A percentile compares a stretch with the other conserved stretches of the same genome.
Conservation (phyloP, 176 grass and related monocot genomes). For the Juncus effusus region DNA sequence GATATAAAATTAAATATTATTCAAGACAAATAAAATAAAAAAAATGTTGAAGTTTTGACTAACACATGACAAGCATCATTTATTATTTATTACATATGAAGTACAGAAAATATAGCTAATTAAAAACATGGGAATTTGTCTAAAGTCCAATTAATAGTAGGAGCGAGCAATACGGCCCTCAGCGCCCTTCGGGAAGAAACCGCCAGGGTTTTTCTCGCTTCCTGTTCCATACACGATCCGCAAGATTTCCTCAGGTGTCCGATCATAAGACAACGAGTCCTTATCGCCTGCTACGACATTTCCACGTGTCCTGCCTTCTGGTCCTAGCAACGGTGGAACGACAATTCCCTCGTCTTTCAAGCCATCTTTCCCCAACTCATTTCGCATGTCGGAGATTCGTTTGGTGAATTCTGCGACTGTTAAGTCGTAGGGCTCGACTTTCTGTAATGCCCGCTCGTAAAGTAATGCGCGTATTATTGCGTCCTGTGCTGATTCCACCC, state of each 20-base stretch:
- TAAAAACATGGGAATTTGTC: no score
- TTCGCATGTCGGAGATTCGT: constrained; percentile 60
- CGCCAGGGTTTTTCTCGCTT: constrained; percentile 40
- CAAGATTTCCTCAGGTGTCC: constrained; percentile 70
- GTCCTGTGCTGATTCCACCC: constrained; percentile 84
- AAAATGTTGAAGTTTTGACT: no score
- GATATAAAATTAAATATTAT: no score
- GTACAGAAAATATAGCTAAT: no score
- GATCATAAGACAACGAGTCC: constrained; percentile 57
- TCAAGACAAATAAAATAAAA: no score
- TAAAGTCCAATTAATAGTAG: background rate
- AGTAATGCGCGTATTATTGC: constrained; percentile 70
- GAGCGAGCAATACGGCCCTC: constrained; percentile 52
- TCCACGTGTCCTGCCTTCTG: constrained; percentile 48
- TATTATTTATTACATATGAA: no score
- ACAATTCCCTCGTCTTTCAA: constrained; percentile 78
- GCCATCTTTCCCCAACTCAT: constrained; percentile 48
- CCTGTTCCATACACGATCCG: constrained; percentile 76
- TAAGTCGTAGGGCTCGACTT: constrained; percentile 40
- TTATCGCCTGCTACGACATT: constrained; percentile 80
- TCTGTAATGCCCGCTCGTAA: constrained; percentile 50
- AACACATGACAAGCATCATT: no score
- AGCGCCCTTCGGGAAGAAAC: constrained; percentile 76
- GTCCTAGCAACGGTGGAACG: constrained; percentile 34
- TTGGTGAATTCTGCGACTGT: constrained; percentile 68